Percentiles rank a stretch among this genome's conserved stretches.
Conservation (phyloP, 2,329 filamentous ascomycete genomes). For the Ophiostoma quercus region DNA sequence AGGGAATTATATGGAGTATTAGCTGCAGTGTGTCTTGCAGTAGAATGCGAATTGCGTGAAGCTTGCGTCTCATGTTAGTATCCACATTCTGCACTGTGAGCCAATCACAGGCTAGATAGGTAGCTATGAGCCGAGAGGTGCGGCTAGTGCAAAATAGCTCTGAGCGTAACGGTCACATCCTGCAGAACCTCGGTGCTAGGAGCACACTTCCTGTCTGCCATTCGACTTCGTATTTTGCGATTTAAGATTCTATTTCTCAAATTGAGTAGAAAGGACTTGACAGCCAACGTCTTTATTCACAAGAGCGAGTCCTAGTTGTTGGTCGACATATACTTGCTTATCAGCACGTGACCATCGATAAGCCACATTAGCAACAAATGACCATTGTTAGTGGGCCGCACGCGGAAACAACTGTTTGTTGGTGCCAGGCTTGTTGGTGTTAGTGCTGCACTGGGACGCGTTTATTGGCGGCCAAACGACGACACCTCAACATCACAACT, state of each 20-base stretch:
- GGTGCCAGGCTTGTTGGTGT: not conserved
- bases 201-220: not conserved
- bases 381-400: slow-evolving; percentile 14
- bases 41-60: not conserved
- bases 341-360: slow-evolving; percentile 13
- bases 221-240: not conserved
- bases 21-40: slow-evolving; percentile 4
- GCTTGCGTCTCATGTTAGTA: slow-evolving; percentile 3
- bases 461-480: slow-evolving; percentile 4
- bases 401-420: slow-evolving; percentile 16
- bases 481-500: slow-evolving; percentile 5
- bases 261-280: no score
- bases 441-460: slow-evolving; percentile 18
- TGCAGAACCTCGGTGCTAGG: not conserved
- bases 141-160: not conserved
- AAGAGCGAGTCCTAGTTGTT: not conserved
- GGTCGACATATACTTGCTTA: not conserved
- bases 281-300: no score
- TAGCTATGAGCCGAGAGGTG: slow-evolving; percentile 1
- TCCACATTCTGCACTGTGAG: not conserved
- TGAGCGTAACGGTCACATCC: not conserved
- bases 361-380: not conserved
- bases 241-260: not conserved
- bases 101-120: not conserved
- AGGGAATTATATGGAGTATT: slow-evolving; percentile 20